Evolutionary conservation across 2,329 filamentous ascomycete genomes (phyloP).

Genomic region (Cryphonectria carpinicola): DNA sequence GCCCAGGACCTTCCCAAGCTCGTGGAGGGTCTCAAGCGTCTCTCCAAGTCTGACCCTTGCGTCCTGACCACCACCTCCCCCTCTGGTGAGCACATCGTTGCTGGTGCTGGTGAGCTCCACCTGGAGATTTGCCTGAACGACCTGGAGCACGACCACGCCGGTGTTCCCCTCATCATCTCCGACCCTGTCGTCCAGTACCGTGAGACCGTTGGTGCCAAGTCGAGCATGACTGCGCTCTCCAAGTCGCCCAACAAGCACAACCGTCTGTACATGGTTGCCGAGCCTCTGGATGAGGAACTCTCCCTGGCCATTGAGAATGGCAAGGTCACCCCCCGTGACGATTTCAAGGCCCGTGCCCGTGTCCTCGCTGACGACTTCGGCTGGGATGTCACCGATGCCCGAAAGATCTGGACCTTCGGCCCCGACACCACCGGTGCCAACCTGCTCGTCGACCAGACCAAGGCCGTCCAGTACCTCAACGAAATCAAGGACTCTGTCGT

Average conservation of each 20-base stretch:
- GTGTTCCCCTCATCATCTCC: conserved; percentile 96
- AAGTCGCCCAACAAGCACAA: conserved; percentile 99
- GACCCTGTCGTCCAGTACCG: conserved; percentile 98
- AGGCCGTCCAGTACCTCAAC: conserved; percentile 99
- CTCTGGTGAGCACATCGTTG: conserved; percentile 98
- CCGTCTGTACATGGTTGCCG: conserved; percentile 94
- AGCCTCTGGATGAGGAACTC: conserved; percentile 91
- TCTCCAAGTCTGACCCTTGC: conserved; percentile 99
- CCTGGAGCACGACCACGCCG: conserved; percentile 98
- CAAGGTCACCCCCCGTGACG: conserved; percentile 93
- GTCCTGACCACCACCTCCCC: conserved; percentile 87
- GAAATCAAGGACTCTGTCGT: conserved; percentile 99
- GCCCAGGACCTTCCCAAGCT: conserved; percentile 99
- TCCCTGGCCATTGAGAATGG: conserved; percentile 86
- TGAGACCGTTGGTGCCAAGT: conserved; percentile 86
- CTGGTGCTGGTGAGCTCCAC: conserved; percentile 98
- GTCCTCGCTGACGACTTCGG: conserved; percentile 94
- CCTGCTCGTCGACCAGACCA: conserved; percentile 99
- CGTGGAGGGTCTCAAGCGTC: conserved; percentile 99
- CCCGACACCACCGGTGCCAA: conserved; percentile 98
- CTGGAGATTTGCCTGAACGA: conserved; percentile 99
- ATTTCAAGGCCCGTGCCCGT: conserved; percentile 98
- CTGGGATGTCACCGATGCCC: conserved; percentile 99
- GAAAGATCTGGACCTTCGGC: conserved; percentile 99
- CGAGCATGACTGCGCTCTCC: conserved; percentile 94